Base-by-base conservation (phyloP, 495 filamentous ascomycete species). In the Lepraria neglecta region DNA sequence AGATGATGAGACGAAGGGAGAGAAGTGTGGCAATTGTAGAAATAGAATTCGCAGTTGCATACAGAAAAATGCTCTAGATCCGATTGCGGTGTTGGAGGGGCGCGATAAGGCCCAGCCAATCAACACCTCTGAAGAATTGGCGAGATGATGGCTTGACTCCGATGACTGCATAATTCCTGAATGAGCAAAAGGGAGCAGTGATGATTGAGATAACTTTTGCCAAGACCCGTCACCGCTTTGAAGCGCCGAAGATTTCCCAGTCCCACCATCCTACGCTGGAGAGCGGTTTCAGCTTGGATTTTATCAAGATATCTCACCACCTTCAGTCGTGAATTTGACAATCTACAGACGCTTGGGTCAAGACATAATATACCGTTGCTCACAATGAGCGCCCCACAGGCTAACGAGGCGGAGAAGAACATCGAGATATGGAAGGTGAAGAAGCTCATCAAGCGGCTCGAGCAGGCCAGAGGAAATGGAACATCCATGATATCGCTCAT, bases 401-500 rank as follows among this genome's bases (percentile, higher is more conserved):
- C 83, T 65, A 92, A 86, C 77, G 95, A 97, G 73, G 92, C 91
- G 47, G 94, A 98, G 80, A 97, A 97, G 83, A 98, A 97, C 73
- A 91, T 95, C 61, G 79, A 82, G 70, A 82, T 88, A 76, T 87
- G 85, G 85, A 88, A 90, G 79, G 86, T 98, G 64, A 98, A 98
- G 82, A 97, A 98, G 78, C 78, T 96, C 66, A 94, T 96, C 76
- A 96, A 96, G 78, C 87, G 92, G 58, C 87, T 96, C 67, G 92
- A 96, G 74, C 87, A 88, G 58, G 91, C 91, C 51, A 78, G 91
- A 67, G 92, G 92, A 73, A 97, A 97, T 80, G 92, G 92, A 77
- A 97, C 92, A 62, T 90, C 86, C 74, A 97, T 97, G 94, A 98
- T 98, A 73, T 97, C 92, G 40, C 83, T 98, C 67, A 97, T 98